Percentiles rank a stretch among this genome's conserved stretches.
Evolutionary conservation across 225 moss, liverwort and hornwort species (phyloP).

Genomic region (Neckera pumila): DNA sequence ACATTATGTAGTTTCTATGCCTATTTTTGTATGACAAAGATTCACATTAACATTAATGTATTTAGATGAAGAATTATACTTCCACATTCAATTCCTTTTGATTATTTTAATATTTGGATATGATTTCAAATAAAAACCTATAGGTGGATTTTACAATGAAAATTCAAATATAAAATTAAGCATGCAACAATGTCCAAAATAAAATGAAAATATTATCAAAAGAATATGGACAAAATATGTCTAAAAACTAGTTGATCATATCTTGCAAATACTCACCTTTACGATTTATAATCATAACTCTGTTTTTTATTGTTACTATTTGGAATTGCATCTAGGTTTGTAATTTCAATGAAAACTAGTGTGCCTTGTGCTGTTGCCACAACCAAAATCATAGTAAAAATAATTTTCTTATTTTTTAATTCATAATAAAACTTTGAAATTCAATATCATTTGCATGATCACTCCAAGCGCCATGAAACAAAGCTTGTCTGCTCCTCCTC

Average conservation of each 20-base stretch:
- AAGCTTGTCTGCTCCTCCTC: too few species aligned
- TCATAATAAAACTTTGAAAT: too few species aligned
- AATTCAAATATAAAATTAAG: not conserved
- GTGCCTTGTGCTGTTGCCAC: too few species aligned
- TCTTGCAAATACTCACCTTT: not conserved
- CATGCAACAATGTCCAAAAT: not conserved
- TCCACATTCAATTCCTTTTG: not conserved
- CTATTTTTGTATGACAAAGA: not conserved
- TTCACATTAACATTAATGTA: not conserved
- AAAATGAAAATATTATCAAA: not conserved
- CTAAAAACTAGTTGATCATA: not conserved
- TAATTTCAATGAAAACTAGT: fast-evolving
- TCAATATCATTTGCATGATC: too few species aligned
- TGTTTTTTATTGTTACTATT: not conserved
- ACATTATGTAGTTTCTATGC: not conserved
- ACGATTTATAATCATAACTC: not conserved
- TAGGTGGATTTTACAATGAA: not conserved
- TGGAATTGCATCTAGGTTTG: not conserved
- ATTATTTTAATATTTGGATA: not conserved
- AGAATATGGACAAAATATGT: not conserved
- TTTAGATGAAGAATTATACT: not conserved
- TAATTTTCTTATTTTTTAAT: too few species aligned
- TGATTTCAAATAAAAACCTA: not conserved
- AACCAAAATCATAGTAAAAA: too few species aligned
- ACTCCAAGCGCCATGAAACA: too few species aligned